These are phyloP conservation scores for Amoebophrya sp. DNA, from an alignment of 169 alveolate species.

Conservation along the genomic window DNA sequence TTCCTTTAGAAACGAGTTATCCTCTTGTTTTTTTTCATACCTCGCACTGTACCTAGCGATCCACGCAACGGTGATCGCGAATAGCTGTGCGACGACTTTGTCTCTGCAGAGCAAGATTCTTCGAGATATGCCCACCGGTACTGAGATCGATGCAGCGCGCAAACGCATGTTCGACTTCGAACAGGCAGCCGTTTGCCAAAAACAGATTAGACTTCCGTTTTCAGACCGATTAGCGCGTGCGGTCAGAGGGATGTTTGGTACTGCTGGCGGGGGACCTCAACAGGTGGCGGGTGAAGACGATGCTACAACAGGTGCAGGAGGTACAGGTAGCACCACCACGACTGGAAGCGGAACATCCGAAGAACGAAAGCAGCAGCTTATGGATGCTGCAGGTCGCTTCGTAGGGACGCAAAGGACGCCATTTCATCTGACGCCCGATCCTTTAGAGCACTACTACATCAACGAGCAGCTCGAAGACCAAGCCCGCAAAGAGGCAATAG, in stretches of 20 bases:
- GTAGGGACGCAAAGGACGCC: neutral
- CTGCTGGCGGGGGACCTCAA: too few relatives aligned
- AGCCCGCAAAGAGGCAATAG: neutral
- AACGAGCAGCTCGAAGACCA: neutral
- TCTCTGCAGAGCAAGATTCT: neutral
- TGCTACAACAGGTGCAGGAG: too few relatives aligned
- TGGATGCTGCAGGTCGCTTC: too few relatives aligned
- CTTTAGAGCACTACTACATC: conserved; percentile 2
- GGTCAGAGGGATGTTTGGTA: too few relatives aligned
- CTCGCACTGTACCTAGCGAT: conserved; percentile 1
- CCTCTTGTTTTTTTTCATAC: too few relatives aligned
- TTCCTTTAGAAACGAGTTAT: too few relatives aligned
- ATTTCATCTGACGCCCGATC: neutral
- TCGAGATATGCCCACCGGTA: neutral
- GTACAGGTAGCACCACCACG: too few relatives aligned
- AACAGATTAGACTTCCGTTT: too few relatives aligned
- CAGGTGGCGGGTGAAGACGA: too few relatives aligned
- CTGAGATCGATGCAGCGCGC: neutral
- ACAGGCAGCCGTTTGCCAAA: neutral
- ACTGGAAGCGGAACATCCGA: too few relatives aligned
- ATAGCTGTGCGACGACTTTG: neutral
- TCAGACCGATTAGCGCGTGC: too few relatives aligned
- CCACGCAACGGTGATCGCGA: conserved; percentile 1
- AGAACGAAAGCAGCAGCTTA: too few relatives aligned
- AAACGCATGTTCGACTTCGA: neutral